A percentile compares a stretch with the other conserved stretches of the same genome.
Evolutionary conservation across 441 rosid species (phyloP).

Genomic region (Syzygium malaccense): DNA sequence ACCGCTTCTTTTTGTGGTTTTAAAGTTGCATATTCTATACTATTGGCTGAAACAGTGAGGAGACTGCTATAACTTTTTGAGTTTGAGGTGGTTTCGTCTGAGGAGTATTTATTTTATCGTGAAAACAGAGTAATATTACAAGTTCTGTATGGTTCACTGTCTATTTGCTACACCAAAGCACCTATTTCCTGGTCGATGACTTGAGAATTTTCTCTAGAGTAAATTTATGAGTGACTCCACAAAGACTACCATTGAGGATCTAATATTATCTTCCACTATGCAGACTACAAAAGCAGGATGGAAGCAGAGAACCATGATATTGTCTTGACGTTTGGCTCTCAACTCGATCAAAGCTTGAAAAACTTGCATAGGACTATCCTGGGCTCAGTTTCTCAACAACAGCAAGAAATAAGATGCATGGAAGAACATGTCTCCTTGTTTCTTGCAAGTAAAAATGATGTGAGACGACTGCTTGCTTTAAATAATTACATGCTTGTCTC

Average conservation of each 20-base stretch:
- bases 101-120: neutral
- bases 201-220: neutral
- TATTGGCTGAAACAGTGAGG: neutral
- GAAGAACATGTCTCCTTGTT: slow-evolving; percentile 64
- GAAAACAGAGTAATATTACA: neutral
- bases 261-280: neutral
- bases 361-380: slow-evolving; percentile 59
- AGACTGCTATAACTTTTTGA: neutral
- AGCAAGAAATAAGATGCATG: slow-evolving; percentile 68
- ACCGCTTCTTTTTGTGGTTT: neutral
- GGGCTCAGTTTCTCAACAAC: slow-evolving; percentile 84
- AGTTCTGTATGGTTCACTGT: neutral
- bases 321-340: slow-evolving; percentile 78
- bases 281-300: slow-evolving; percentile 72
- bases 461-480: slow-evolving; percentile 23
- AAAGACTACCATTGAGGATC: neutral
- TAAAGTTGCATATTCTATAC: neutral
- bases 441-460: slow-evolving; percentile 76
- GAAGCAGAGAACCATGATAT: slow-evolving; percentile 65
- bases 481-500: neutral
- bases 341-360: slow-evolving; percentile 67
- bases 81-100: neutral
- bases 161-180: neutral
- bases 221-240: neutral
- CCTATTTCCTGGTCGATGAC: neutral